Base-by-base conservation (phyloP, 108 stramenopile genomes). In the Stephanodiscus minutulus region DNA sequence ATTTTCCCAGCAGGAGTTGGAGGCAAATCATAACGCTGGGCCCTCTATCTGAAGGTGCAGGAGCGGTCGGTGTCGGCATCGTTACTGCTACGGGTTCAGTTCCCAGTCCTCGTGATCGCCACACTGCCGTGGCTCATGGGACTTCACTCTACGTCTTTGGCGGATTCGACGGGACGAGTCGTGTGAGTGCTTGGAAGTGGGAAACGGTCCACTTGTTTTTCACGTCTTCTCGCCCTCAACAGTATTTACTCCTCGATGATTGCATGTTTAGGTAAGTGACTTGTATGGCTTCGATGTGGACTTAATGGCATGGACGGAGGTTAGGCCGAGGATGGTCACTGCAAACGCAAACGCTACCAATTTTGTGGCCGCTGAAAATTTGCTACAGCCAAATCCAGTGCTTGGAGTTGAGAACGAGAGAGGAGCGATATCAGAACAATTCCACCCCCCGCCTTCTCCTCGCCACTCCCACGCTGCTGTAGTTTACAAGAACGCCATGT, bases 401-500 rank as follows among this genome's bases (percentile, higher is more conserved):
- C 44, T 18, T 39, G 61, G 36, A 36, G 62, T 24, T 44, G 48
- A 39, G 64, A 31, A 48, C 39, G 43, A 46, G 28, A 50, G 46
- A 57, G 59, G 56, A 37, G 28, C 37, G 8, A 33, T 60, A 60
- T 25, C 48, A n/a, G 28, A 20, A 13, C 71, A 72, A 44, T 44
- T 77, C 47, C 71, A 76, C 41, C 41, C 75, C 25, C 76, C 88
- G 11, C 97, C 98, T 5, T 93, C 91, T 3, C 91, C 96, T 12
- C 87, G 98, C 9, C 97, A 98, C 76, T 96, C 95, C 1, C 98
- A 99, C 66, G 87, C 96, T 11, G 96, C 97, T 9, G 93, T 96
- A 7, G 97, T 98, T 2, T 71, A 94, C 68, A 74, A 80, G 13
- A 70, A 96, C 65, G 79, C 72, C 49, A 73, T 98, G 72, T 98